Evolutionary conservation across 176 grass and related monocot genomes (phyloP).

Genomic region (Avena insularis): DNA sequence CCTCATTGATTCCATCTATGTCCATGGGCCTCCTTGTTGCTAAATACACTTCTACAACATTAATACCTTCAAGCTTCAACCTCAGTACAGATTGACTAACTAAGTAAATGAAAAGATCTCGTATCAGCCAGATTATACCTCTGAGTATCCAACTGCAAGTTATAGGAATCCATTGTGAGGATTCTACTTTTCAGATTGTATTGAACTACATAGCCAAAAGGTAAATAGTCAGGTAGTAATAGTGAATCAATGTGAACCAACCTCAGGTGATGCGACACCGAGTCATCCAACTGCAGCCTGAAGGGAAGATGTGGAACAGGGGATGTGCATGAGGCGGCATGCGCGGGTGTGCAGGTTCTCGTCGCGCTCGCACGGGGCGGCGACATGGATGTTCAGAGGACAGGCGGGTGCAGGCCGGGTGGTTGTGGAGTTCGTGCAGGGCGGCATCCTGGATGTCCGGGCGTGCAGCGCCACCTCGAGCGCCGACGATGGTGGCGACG

Average conservation of each 20-base stretch:
- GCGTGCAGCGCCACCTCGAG: no score
- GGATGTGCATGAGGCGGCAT: no score
- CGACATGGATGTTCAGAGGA: no score
- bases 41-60: conserved; percentile 93
- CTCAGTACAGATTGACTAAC: conserved; percentile 88
- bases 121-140: conserved; percentile 77
- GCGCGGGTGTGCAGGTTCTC: no score
- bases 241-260: neutral
- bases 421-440: no score
- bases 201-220: neutral
- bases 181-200: conserved; percentile 20
- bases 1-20: conserved; percentile 57
- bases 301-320: no score
- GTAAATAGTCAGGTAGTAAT: conserved; percentile 4
- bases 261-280: no score
- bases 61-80: conserved; percentile 64
- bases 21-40: conserved; percentile 62
- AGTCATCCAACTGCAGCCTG: no score
- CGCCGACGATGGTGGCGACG: no score
- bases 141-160: conserved; percentile 59
- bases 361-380: no score
- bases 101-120: conserved; percentile 84
- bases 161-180: conserved; percentile 13
- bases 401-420: no score
- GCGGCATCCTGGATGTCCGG: no score